Base-by-base conservation (phyloP, 73 alveolate genomes). In the Urostyla sp. region DNA sequence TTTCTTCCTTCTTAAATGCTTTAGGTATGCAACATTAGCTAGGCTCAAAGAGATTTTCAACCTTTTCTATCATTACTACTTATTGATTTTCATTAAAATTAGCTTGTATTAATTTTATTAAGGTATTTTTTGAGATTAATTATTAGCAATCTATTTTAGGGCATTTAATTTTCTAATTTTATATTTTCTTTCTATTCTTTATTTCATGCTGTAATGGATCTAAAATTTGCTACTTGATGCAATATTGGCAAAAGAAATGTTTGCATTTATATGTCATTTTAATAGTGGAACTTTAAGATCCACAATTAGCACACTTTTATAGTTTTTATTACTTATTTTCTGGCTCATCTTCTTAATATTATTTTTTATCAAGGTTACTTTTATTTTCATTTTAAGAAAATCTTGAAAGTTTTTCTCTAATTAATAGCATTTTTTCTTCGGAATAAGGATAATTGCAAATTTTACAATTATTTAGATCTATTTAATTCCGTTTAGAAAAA, bases 11-110 rank as follows among this genome's bases (percentile, higher is more conserved):
- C 1, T 34, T 4, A 16, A 28, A 4, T 18, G 5, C 4, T 27
- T 58, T 16, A 27, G 32, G n/a, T 31, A n/a, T 34, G 51, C 51
- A 40, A 36, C 75, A n/a, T 10, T 4, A 11, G 10, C 75, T 58
- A 15, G 27, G 54, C 75, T 58, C 75, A 58, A 15, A 58, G 23
- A 58, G 75, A 4, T 35, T 31, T 10, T 58, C 75, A 7, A 58
- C 27, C 23, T 58, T 58, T 28, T 58, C 75, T 27, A 3, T 7
- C 1, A 58, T 27, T 3, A 16, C 27, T 2, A 35, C 35, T 58
- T 58, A 31, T 16, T 35, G 40, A 2, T 5, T 58, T 20, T 58
- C 35, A 11, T 52, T 52, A 20, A 31, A 2, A 1, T 35, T 4
- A n/a, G 35, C 4, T 5, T 58, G n/a, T 11, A 58, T 58, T 31